phyloP scores from a whole-genome alignment of 2,329 filamentous ascomycete species.

The Epichloe sibirici region DNA sequence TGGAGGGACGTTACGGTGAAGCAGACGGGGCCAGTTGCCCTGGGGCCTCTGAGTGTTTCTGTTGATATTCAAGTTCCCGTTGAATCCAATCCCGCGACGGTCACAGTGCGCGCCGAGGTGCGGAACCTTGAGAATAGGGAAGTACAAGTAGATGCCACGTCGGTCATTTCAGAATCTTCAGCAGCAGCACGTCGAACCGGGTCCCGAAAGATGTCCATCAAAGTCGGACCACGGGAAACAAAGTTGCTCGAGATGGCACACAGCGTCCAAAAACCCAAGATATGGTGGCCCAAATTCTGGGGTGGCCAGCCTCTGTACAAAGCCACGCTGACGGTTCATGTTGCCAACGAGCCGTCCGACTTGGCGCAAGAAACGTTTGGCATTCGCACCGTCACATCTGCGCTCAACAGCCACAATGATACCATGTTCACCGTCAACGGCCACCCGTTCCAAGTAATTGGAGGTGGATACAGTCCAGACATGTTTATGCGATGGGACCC shows the following conservation, averaged over 20 bases:
- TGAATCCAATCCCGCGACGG: slow-evolving; percentile 16
- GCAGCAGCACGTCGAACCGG: slow-evolving; percentile 7
- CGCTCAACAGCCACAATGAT: slow-evolving; percentile 40
- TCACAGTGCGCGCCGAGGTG: slow-evolving; percentile 26
- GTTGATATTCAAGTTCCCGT: slow-evolving; percentile 24
- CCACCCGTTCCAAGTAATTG: slow-evolving; percentile 45
- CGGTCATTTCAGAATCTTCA: slow-evolving; percentile 23
- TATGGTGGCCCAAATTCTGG: slow-evolving; percentile 54
- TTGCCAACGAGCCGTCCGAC: slow-evolving; percentile 19
- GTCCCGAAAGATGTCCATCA: slow-evolving; percentile 21
- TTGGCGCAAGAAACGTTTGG: slow-evolving; percentile 15
- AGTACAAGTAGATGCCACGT: slow-evolving; percentile 24
- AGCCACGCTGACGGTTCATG: slow-evolving; percentile 17
- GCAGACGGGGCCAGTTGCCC: slow-evolving; percentile 37
- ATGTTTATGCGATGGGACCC: slow-evolving; percentile 48
- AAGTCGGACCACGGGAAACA: slow-evolving; percentile 24
- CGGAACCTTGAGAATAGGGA: slow-evolving; percentile 27
- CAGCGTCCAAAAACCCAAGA: slow-evolving; percentile 28
- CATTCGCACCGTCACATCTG: slow-evolving; percentile 30
- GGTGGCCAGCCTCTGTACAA: slow-evolving; percentile 42
- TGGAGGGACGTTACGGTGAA: slow-evolving; percentile 47
- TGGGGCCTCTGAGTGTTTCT: slow-evolving; percentile 32
- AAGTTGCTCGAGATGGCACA: slow-evolving; percentile 23
- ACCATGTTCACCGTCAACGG: slow-evolving; percentile 44
- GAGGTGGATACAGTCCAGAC: slow-evolving; percentile 48